A percentile compares a stretch with the other conserved stretches of the same genome.
These are phyloP conservation scores for Apiospora aurea DNA, from an alignment of 2,329 filamentous ascomycete genomes.

Conservation along the genomic window DNA sequence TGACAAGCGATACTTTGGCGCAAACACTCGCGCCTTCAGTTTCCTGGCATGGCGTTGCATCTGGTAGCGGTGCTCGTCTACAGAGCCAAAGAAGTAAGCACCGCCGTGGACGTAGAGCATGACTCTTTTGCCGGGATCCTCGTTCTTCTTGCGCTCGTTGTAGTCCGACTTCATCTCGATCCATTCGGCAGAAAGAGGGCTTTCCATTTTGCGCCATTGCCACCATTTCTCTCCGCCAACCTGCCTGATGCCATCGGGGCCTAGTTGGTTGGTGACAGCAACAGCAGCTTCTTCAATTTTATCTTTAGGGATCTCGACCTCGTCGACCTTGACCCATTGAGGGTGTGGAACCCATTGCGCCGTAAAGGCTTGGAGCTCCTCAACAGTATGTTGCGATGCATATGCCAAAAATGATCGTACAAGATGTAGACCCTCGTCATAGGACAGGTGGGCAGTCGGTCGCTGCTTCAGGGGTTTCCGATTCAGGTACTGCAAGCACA, in stretches of 20 bases:
- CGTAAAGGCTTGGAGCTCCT: slow-evolving; percentile 92
- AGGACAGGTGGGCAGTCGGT: slow-evolving; percentile 89
- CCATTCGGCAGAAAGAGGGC: slow-evolving; percentile 83
- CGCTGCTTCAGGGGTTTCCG: slow-evolving; percentile 77
- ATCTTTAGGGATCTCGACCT: slow-evolving; percentile 69
- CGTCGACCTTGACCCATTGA: slow-evolving; percentile 83
- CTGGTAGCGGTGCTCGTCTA: slow-evolving; percentile 98
- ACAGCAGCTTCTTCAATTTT: slow-evolving; percentile 71
- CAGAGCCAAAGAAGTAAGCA: slow-evolving; percentile 93
- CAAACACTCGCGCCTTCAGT: slow-evolving; percentile 87
- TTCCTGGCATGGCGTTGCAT: slow-evolving; percentile 96
- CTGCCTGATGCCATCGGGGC: slow-evolving; percentile 72
- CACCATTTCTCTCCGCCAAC: slow-evolving; percentile 89
- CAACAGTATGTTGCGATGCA: slow-evolving; percentile 87
- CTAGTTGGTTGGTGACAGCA: slow-evolving; percentile 76
- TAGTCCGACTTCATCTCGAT: slow-evolving; percentile 92
- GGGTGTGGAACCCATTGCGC: slow-evolving; percentile 90
- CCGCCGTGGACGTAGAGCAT: slow-evolving; percentile 96
- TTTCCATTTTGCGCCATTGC: slow-evolving; percentile 79
- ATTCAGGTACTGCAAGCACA: slow-evolving; percentile 74
- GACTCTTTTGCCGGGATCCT: slow-evolving; percentile 71
- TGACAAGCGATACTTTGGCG: slow-evolving; percentile 84
- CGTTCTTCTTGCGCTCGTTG: slow-evolving; percentile 69
- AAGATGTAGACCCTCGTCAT: slow-evolving; percentile 89
- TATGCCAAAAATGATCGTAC: slow-evolving; percentile 86